phyloP scores from a whole-genome alignment of 73 alveolate species.

The Paramecium biaurelia region DNA sequence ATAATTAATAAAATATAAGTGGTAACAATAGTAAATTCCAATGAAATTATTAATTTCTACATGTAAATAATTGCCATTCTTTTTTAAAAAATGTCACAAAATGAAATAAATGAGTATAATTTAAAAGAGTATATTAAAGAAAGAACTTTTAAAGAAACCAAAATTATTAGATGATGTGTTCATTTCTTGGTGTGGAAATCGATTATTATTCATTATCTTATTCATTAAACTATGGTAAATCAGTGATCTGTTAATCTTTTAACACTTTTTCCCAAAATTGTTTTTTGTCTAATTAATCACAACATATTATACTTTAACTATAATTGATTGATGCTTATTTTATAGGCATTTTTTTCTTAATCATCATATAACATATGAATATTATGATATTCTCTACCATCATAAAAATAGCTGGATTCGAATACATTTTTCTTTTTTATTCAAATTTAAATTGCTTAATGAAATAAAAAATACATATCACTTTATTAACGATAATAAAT shows the following conservation, averaged over 20 bases:
- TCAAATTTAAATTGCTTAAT: neutral
- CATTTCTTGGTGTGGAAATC: neutral
- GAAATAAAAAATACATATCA: neutral
- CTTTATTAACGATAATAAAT: neutral
- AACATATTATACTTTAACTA: neutral
- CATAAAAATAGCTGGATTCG: neutral
- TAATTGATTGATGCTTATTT: neutral
- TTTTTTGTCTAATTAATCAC: neutral
- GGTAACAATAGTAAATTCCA: neutral
- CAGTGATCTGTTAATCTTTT: neutral
- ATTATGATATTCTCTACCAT: neutral
- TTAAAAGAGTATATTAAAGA: neutral
- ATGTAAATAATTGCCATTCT: neutral
- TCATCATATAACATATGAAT: neutral
- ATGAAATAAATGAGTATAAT: neutral
- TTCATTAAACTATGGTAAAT: neutral
- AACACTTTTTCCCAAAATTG: neutral
- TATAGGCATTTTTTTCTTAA: neutral
- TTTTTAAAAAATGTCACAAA: neutral
- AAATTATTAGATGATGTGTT: neutral
- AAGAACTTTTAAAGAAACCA: neutral
- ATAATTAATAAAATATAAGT: conserved; percentile 16
- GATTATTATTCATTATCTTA: neutral
- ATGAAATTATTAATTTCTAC: neutral
- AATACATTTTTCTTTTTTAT: neutral